These are phyloP conservation scores for Kazachstania bromeliacearum DNA, from an alignment of 805 yeast genomes.

Conservation along the genomic window DNA sequence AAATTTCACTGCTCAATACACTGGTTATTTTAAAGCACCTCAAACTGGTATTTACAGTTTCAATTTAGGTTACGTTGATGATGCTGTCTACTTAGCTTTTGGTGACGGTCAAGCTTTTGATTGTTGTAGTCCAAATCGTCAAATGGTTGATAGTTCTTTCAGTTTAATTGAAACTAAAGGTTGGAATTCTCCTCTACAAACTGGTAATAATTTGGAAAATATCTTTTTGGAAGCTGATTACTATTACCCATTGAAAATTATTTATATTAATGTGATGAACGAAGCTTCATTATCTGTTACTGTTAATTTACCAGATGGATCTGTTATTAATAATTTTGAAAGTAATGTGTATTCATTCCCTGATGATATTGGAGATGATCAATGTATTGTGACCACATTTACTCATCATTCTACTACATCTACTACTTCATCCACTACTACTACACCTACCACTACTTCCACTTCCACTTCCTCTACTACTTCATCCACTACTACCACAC, in stretches of 20 bases:
- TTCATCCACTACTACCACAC: background rate
- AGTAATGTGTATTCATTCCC: background rate
- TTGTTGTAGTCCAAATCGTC: constrained; percentile 1
- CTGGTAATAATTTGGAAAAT: too few species aligned
- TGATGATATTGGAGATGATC: too few species aligned
- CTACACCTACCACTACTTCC: background rate
- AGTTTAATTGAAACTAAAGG: too few species aligned
- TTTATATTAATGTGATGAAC: background rate
- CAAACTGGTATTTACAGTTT: constrained; percentile 27
- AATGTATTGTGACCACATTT: background rate
- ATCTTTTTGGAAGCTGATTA: background rate
- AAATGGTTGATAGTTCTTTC: too few species aligned
- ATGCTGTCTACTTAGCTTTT: constrained; percentile 17
- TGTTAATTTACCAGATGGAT: background rate
- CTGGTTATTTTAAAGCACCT: constrained; percentile 25
- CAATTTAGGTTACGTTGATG: constrained; percentile 23
- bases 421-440: background rate
- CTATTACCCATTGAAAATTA: background rate
- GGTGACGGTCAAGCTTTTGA: constrained; percentile 27
- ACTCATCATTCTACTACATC: background rate
- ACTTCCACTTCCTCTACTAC: background rate
- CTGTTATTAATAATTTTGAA: background rate
- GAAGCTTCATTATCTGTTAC: background rate
- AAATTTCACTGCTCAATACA: constrained; percentile 20
- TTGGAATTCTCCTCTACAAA: too few species aligned